Percentiles rank a stretch among this genome's conserved stretches.
These are phyloP conservation scores for Tricholoma flavovirens DNA, from an alignment of 768 basidiomycete genomes.

Conservation along the genomic window DNA sequence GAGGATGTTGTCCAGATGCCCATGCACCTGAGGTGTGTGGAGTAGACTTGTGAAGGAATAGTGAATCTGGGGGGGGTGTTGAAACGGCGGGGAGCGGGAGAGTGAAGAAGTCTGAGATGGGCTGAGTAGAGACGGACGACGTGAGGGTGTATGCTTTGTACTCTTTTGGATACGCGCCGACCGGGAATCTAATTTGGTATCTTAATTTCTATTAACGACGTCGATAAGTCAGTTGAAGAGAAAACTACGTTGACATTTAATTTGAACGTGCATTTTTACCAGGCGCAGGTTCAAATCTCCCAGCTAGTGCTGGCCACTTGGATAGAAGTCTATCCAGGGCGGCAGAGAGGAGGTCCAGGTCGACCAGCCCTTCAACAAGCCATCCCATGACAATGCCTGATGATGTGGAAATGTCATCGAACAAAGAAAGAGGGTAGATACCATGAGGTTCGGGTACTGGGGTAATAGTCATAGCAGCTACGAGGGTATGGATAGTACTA, in stretches of 20 bases:
- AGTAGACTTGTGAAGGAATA: slow-evolving; percentile 36
- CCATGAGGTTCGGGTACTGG: background rate
- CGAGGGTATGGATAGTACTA: no score
- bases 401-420: slow-evolving; percentile 32
- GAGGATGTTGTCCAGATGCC: slow-evolving; percentile 28
- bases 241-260: no score
- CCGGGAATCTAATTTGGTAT: slow-evolving; percentile 33
- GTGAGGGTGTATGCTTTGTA: slow-evolving; percentile 34
- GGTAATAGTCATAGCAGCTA: background rate
- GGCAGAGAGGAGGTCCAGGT: slow-evolving; percentile 23
- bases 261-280: slow-evolving; percentile 13
- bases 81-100: slow-evolving; percentile 28
- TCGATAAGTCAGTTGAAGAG: slow-evolving; percentile 1
- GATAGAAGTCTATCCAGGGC: slow-evolving; percentile 27
- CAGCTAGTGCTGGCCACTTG: slow-evolving; percentile 30
- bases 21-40: slow-evolving; percentile 31
- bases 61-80: slow-evolving; percentile 26
- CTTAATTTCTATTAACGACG: slow-evolving; percentile 20
- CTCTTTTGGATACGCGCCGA: slow-evolving; percentile 25
- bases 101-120: slow-evolving; percentile 31
- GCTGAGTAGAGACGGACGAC: slow-evolving; percentile 25
- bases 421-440: slow-evolving; percentile 27
- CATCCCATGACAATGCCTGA: slow-evolving; percentile 40
- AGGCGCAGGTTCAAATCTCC: slow-evolving; percentile 19
- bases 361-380: slow-evolving; percentile 35